These are phyloP conservation scores for Quillaja saponaria DNA, from an alignment of 306 rosid genomes.

Conservation along the genomic window DNA sequence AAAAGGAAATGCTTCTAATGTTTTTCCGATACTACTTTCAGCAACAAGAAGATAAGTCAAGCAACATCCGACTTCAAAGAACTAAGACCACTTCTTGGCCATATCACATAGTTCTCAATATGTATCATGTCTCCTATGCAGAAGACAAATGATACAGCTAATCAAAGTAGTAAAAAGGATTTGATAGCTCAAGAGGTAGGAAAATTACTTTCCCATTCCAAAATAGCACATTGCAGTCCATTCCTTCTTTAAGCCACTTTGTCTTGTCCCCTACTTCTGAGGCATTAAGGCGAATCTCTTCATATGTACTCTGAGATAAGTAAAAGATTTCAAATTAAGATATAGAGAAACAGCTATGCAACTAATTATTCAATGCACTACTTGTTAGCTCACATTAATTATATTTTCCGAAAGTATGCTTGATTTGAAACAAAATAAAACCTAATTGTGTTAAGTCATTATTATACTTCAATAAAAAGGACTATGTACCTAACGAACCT, in stretches of 20 bases:
- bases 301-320: constrained; percentile 59
- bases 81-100: constrained; percentile 9
- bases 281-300: constrained; percentile 77
- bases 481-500: constrained; percentile 15
- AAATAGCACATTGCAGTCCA: constrained; percentile 83
- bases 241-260: constrained; percentile 96
- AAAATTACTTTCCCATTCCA: constrained; percentile 83
- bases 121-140: background rate
- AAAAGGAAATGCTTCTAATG: constrained; percentile 13
- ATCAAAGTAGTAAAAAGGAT: constrained; percentile 13
- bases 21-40: constrained; percentile 4
- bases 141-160: background rate
- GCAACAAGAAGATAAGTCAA: background rate
- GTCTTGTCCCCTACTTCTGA: constrained; percentile 64
- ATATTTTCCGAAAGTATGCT: constrained; percentile 22
- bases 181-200: constrained; percentile 24
- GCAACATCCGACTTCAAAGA: background rate
- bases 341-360: constrained; percentile 6
- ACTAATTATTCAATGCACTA: constrained; percentile 17
- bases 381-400: background rate
- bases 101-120: constrained; percentile 12
- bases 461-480: constrained; percentile 12
- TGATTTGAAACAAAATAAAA: constrained; percentile 25
- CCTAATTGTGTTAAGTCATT: constrained; percentile 24
- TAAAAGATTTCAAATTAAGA: constrained; percentile 22